These are phyloP conservation scores for Prunus mume DNA, from an alignment of 306 rosid genomes.

Conservation along the genomic window DNA sequence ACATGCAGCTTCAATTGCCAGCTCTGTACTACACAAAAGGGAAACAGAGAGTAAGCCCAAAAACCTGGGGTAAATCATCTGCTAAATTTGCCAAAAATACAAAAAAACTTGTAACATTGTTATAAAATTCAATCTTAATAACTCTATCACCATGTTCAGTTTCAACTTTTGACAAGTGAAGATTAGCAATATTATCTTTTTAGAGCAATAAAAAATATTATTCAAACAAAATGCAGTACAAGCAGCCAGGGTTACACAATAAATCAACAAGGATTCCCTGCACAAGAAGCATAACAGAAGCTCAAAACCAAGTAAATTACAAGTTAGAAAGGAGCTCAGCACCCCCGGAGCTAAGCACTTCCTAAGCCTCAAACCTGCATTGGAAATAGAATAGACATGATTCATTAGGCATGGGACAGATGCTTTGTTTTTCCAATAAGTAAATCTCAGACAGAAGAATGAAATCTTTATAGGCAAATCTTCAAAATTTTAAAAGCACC, in stretches of 20 bases:
- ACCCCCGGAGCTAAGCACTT: too few species aligned
- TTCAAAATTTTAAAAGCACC: not conserved
- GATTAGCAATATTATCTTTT: not conserved
- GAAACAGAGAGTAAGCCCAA: constrained; percentile 22
- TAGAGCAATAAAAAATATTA: not conserved
- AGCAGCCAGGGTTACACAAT: not conserved
- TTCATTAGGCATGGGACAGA: not conserved
- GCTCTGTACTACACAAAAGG: constrained; percentile 55
- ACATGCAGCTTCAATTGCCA: constrained; percentile 75
- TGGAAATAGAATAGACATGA: not conserved
- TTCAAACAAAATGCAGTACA: not conserved
- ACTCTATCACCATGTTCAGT: not conserved
- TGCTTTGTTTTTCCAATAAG: not conserved
- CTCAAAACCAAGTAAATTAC: not conserved
- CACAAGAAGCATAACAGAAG: not conserved
- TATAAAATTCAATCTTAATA: not conserved
- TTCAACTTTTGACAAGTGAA: not conserved
- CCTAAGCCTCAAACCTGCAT: not conserved
- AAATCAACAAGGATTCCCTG: not conserved
- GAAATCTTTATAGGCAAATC: too few species aligned
- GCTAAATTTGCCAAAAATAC: not conserved
- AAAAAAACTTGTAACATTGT: not conserved
- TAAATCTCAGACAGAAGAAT: not conserved
- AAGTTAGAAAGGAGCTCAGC: not conserved
- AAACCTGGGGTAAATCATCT: not conserved